phyloP scores from a whole-genome alignment of 805 yeast species.

The Soucietia sequanensis region DNA sequence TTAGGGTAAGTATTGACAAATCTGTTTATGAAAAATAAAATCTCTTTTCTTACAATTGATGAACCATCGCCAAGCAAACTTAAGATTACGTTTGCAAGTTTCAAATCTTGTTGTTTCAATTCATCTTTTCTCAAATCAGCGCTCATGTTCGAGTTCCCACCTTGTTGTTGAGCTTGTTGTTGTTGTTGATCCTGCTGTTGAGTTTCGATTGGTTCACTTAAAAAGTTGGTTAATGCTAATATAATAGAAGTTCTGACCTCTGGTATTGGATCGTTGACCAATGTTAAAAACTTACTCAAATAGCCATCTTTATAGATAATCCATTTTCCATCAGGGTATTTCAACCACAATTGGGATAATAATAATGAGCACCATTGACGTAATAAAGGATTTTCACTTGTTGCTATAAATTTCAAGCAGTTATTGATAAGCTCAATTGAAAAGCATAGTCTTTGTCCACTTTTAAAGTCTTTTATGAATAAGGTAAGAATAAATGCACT shows the following conservation, averaged over 20 bases:
- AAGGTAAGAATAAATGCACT: conserved; percentile 87
- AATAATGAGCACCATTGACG: conserved; percentile 91
- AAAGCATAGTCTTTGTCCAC: conserved; percentile 79
- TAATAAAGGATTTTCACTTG: conserved; percentile 78
- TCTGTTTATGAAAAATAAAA: conserved; percentile 71
- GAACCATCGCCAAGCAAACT: conserved; percentile 82
- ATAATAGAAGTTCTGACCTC: conserved; percentile 89
- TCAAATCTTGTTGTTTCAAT: conserved; percentile 64
- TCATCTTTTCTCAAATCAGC: conserved; percentile 43
- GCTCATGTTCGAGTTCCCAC: conserved; percentile 11
- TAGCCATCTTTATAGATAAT: conserved; percentile 65
- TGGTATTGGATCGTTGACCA: conserved; percentile 86
- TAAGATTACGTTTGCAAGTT: conserved; percentile 66
- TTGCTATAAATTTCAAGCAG: conserved; percentile 61
- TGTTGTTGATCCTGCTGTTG: conserved; percentile 7
- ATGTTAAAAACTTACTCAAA: conserved; percentile 50
- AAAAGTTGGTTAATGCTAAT: conserved; percentile 66
- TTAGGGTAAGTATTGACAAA: conserved; percentile 67
- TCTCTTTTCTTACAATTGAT: conserved; percentile 82
- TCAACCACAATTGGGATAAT: conserved; percentile 72
- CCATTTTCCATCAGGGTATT: conserved; percentile 72
- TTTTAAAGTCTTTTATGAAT: conserved; percentile 75
- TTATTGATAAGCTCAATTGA: conserved; percentile 70
- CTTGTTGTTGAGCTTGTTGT: conserved; percentile 12
- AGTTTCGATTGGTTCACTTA: conserved; percentile 42